phyloP scores from a whole-genome alignment of 768 basidiomycete species.

The Coprinopsis marcescibilis region DNA sequence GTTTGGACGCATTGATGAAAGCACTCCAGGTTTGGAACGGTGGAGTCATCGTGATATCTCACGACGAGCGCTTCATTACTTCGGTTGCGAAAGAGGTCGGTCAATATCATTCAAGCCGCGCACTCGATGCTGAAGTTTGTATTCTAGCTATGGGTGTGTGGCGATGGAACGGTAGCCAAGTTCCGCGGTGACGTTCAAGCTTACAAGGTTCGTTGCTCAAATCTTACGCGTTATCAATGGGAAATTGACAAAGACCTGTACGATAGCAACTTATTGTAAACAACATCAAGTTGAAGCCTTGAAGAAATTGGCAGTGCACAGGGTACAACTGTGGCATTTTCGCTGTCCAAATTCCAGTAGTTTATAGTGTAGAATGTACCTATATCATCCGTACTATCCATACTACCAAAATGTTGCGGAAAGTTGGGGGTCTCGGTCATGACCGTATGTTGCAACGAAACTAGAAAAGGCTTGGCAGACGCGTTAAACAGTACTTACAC shows the following conservation, averaged over 20 bases:
- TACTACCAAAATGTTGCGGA: too few relatives aligned
- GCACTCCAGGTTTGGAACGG: constrained; percentile 81
- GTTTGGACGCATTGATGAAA: constrained; percentile 90
- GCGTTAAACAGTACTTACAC: constrained; percentile 5
- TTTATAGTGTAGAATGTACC: too few relatives aligned
- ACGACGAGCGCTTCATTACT: constrained; percentile 95
- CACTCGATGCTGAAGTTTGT: constrained; percentile 9
- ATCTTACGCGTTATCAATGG: not conserved
- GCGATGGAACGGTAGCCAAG: constrained; percentile 72
- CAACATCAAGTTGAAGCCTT: constrained; percentile 60
- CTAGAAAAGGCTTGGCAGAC: too few relatives aligned
- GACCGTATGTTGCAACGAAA: too few relatives aligned
- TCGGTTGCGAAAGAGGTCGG: constrained; percentile 78
- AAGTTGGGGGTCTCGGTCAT: too few relatives aligned
- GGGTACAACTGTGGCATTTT: too few relatives aligned
- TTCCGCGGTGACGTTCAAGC: constrained; percentile 87
- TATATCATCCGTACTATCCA: too few relatives aligned
- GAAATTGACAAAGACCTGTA: constrained; percentile 6
- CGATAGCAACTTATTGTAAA: constrained; percentile 77
- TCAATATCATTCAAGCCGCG: not conserved
- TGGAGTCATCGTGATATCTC: constrained; percentile 88
- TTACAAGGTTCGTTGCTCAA: constrained; percentile 64
- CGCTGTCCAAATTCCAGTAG: too few relatives aligned
- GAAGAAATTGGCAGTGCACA: too few relatives aligned
- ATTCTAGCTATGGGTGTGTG: constrained; percentile 86